Conservation (phyloP, 352 stramenopile species). For the Pythium aphanidermatum region DNA sequence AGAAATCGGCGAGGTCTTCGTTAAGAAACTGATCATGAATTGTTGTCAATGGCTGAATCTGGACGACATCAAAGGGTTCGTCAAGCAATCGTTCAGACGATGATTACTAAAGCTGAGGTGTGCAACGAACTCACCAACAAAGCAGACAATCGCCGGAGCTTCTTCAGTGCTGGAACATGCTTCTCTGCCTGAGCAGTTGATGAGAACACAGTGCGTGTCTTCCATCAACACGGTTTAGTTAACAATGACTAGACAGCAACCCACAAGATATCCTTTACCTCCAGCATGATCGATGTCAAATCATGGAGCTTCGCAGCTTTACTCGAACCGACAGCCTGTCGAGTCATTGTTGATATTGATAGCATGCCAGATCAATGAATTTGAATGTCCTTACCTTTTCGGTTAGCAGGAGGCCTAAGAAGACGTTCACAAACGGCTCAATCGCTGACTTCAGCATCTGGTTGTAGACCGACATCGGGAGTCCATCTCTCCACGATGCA, state of each 20-base stretch:
- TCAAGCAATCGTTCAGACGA: too few relatives aligned
- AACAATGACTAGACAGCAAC: not conserved
- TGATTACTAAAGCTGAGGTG: too few relatives aligned
- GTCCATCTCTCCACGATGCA: constrained; percentile 56
- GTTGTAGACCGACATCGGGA: constrained; percentile 46
- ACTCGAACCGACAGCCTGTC: constrained; percentile 15
- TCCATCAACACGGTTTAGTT: constrained; percentile 24
- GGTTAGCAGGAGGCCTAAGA: constrained; percentile 45
- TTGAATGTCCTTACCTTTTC: constrained; percentile 30
- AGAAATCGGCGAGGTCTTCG: constrained; percentile 35
- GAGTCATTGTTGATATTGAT: too few relatives aligned
- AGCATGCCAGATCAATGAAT: too few relatives aligned
- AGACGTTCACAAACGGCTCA: constrained; percentile 45
- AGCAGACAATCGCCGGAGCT: constrained; percentile 37
- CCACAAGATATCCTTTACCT: constrained; percentile 4
- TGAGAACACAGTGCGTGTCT: constrained; percentile 34
- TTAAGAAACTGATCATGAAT: constrained; percentile 49
- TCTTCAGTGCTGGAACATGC: constrained; percentile 37
- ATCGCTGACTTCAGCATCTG: constrained; percentile 46
- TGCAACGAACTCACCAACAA: constrained; percentile 38
- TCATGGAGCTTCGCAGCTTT: constrained; percentile 10
- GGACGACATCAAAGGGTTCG: too few relatives aligned
- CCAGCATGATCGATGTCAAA: constrained; percentile 14
- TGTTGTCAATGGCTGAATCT: constrained; percentile 57
- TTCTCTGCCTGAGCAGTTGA: constrained; percentile 47